Evolutionary conservation across 2,329 filamentous ascomycete genomes (phyloP).

Genomic region (Aspergillus sp.): DNA sequence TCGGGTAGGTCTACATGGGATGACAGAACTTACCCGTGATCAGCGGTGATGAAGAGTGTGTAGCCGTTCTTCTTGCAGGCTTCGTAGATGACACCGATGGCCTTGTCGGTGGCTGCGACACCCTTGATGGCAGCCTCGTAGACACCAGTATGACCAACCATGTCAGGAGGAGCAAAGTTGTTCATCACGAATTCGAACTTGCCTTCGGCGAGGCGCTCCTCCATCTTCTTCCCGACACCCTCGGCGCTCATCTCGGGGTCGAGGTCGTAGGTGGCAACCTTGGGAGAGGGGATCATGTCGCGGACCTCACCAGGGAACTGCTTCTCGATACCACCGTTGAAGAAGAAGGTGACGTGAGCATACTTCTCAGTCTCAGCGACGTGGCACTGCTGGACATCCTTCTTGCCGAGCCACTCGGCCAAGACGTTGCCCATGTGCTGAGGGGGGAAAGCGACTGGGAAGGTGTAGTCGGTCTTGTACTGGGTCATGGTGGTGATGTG

Average conservation of each 20-base stretch:
- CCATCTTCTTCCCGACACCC: slow-evolving; percentile 83
- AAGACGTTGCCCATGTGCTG: slow-evolving; percentile 98
- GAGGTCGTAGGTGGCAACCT: slow-evolving; percentile 92
- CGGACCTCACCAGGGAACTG: slow-evolving; percentile 88
- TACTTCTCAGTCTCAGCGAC: slow-evolving; percentile 99
- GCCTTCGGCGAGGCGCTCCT: slow-evolving; percentile 79
- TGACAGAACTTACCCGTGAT: slow-evolving; percentile 69
- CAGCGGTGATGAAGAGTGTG: slow-evolving; percentile 89
- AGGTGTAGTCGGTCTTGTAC: slow-evolving; percentile 94
- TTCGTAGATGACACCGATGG: slow-evolving; percentile 89
- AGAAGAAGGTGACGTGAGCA: slow-evolving; percentile 99
- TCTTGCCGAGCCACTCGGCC: slow-evolving; percentile 91
- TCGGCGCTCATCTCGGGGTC: slow-evolving; percentile 95
- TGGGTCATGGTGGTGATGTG: slow-evolving; percentile 93
- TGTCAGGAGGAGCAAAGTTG: slow-evolving; percentile 99
- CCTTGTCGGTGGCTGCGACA: slow-evolving; percentile 83
- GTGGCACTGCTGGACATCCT: slow-evolving; percentile 89
- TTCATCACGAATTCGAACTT: slow-evolving; percentile 98
- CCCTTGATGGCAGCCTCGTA: slow-evolving; percentile 91
- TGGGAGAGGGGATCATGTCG: slow-evolving; percentile 92
- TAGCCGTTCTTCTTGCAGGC: slow-evolving; percentile 92
- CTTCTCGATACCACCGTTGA: slow-evolving; percentile 98
- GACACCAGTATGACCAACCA: slow-evolving; percentile 98
- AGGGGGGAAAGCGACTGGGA: slow-evolving; percentile 87
- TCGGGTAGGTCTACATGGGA: background rate